phyloP scores from a whole-genome alignment of 2,329 filamentous ascomycete genomes.

The Aspergillus quadricinctus region DNA sequence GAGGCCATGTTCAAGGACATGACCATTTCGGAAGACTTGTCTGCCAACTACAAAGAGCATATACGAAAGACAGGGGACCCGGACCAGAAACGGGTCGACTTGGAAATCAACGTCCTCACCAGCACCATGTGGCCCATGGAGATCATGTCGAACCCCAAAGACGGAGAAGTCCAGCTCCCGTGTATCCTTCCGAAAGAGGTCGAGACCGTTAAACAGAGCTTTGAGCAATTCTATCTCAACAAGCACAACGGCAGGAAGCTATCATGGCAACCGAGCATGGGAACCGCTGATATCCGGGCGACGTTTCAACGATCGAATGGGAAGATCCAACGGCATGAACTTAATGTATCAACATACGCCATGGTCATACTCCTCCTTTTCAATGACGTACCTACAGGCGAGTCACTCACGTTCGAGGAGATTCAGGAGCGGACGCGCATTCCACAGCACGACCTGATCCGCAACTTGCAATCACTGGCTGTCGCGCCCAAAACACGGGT shows the following conservation, averaged over 20 bases:
- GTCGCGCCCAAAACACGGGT: slow-evolving; percentile 80
- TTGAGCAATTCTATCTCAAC: slow-evolving; percentile 81
- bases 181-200: slow-evolving; percentile 75
- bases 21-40: slow-evolving; percentile 79
- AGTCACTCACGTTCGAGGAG: slow-evolving; percentile 62
- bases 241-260: slow-evolving; percentile 85
- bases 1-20: slow-evolving; percentile 99
- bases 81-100: slow-evolving; percentile 64
- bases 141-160: slow-evolving; percentile 63
- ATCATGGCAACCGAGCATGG: slow-evolving; percentile 74
- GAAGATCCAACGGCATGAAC: slow-evolving; percentile 74
- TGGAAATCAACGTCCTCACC: slow-evolving; percentile 80
- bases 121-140: slow-evolving; percentile 95
- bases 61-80: slow-evolving; percentile 55
- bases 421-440: slow-evolving; percentile 82
- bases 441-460: slow-evolving; percentile 65
- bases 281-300: slow-evolving; percentile 81
- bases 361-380: slow-evolving; percentile 89
- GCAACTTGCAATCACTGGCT: slow-evolving; percentile 75
- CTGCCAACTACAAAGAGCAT: slow-evolving; percentile 68
- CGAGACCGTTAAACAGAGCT: slow-evolving; percentile 71
- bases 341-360: slow-evolving; percentile 87
- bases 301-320: slow-evolving; percentile 67
- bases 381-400: slow-evolving; percentile 62
- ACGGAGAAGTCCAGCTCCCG: slow-evolving; percentile 40